These are phyloP conservation scores for Glycine tomentella DNA, from an alignment of 306 rosid species.

Conservation along the genomic window DNA sequence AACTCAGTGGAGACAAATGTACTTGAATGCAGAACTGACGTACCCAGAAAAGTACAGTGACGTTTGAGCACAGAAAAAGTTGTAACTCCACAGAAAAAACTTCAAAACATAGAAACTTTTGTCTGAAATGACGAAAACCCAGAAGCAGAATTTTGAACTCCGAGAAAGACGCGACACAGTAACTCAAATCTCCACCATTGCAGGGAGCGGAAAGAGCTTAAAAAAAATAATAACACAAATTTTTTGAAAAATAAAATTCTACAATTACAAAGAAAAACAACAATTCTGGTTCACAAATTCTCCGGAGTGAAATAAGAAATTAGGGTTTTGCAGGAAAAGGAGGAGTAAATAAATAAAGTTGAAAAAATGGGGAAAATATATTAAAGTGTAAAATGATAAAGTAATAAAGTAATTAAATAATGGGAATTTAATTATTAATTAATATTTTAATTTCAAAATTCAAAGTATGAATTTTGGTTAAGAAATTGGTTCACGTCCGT, in stretches of 20 bases:
- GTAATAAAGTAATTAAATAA: constrained; percentile 66
- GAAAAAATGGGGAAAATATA: constrained; percentile 48
- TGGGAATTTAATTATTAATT: constrained; percentile 62
- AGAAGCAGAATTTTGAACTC: constrained; percentile 45
- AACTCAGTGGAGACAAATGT: constrained; percentile 17
- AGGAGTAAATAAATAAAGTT: constrained; percentile 86
- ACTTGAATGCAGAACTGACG: constrained; percentile 42
- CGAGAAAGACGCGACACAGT: constrained; percentile 47
- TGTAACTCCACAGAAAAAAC: constrained; percentile 20
- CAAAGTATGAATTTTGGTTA: constrained; percentile 89
- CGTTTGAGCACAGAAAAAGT: constrained; percentile 30
- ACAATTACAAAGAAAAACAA: constrained; percentile 61
- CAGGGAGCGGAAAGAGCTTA: constrained; percentile 62
- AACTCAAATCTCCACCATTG: constrained; percentile 68
- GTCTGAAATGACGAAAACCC: constrained; percentile 49
- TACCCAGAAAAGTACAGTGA: constrained; percentile 43
- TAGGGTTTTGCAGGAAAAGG: constrained; percentile 84
- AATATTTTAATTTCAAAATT: constrained; percentile 73
- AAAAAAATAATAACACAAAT: constrained; percentile 43
- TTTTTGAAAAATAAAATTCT: constrained; percentile 47
- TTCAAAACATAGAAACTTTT: constrained; percentile 45
- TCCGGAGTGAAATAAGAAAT: constrained; percentile 56
- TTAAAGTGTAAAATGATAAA: constrained; percentile 49
- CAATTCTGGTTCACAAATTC: constrained; percentile 55
- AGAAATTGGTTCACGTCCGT: constrained; percentile 97